Base-by-base conservation (phyloP, 306 rosid species). In the Trichosanthes cucumerina region DNA sequence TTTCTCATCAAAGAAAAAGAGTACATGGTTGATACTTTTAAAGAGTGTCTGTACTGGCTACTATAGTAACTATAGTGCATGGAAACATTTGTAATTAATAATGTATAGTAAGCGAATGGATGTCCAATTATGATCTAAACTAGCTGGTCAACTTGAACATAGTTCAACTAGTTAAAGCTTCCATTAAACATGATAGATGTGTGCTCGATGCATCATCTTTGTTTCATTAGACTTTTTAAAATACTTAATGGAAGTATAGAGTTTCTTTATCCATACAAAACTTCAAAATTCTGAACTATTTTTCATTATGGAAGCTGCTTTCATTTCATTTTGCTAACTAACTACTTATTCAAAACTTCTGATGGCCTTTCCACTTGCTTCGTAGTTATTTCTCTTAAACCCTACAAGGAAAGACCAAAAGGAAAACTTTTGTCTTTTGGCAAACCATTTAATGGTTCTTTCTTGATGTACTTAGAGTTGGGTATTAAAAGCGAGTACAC, bases 401-500 rank as follows among this genome's bases (percentile, higher is more conserved):
- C 72, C 47, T 34, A 65, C 28, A 8, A 58, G 26, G 47, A 65
- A 65, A 65, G 72, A 36, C 47, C 72, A 36, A 65, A 38, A 65
- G 47, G 8, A 28, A 65, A 19, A 62, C 69, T 14, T 57, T 2
- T 57, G 31, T 23, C 6, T 59, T 26, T 59, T 12, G 8, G 38
- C 5, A 26, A 59, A 59, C 38, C 38, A 26, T 41, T 68, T 68
- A n/a, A 10, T 38, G 26, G 49, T 38, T n/a, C 7, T 38, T 66
- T 19, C 46, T 19, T 66, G 43, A 66, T 33, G 24, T 64, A 14
- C 71, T 34, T 9, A 34, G 71, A 64, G 24, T 34, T 38, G n/a
- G 24, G 76, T 70, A 70, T 70, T 41, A 21, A 66, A 70, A 44
- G 36, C n/a, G 76, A 44, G 76, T 44, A 43, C 21, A 43, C 76